Conservation (phyloP, 257 asterid species). For the Solanum pennellii region DNA sequence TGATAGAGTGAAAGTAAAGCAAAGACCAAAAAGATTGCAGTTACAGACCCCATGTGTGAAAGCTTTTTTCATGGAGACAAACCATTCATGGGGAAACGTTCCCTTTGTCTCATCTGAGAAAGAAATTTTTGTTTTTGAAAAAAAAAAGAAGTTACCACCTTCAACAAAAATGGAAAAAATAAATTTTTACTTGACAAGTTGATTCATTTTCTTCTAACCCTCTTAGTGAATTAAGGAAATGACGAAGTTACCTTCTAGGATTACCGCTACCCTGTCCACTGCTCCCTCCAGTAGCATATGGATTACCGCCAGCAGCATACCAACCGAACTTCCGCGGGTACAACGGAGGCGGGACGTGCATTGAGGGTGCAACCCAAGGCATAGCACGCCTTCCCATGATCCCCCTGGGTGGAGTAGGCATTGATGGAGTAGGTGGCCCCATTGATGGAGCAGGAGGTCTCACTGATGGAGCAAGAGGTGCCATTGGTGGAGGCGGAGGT, state of each 20-base stretch:
- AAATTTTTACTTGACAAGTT: not conserved
- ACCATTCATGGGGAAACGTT: not conserved
- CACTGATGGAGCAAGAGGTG: not conserved
- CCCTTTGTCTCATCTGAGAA: not conserved
- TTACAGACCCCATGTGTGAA: not conserved
- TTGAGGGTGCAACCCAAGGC: slow-evolving; percentile 31
- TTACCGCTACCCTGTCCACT: slow-evolving; percentile 48
- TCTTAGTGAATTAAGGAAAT: not conserved
- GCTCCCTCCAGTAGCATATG: slow-evolving; percentile 41
- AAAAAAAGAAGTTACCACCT: not conserved
- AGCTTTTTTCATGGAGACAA: not conserved
- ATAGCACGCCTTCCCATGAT: slow-evolving; percentile 63
- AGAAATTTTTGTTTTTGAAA: not conserved
- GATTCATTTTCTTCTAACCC: not conserved
- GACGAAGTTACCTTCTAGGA: slow-evolving; percentile 42
- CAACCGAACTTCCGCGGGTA: slow-evolving; percentile 73
- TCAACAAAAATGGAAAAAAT: not conserved
- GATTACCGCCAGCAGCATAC: slow-evolving; percentile 46
- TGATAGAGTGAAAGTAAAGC: too few relatives aligned
- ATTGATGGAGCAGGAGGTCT: not conserved
- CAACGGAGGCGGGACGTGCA: slow-evolving; percentile 44
- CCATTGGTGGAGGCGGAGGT: not conserved
- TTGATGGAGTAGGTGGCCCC: not conserved
- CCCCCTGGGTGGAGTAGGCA: slow-evolving; percentile 29
- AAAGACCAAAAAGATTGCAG: not conserved